These are phyloP conservation scores for Apophysomyces ossiformis DNA, from an alignment of 371 early-diverging fungal genomes.

Conservation along the genomic window DNA sequence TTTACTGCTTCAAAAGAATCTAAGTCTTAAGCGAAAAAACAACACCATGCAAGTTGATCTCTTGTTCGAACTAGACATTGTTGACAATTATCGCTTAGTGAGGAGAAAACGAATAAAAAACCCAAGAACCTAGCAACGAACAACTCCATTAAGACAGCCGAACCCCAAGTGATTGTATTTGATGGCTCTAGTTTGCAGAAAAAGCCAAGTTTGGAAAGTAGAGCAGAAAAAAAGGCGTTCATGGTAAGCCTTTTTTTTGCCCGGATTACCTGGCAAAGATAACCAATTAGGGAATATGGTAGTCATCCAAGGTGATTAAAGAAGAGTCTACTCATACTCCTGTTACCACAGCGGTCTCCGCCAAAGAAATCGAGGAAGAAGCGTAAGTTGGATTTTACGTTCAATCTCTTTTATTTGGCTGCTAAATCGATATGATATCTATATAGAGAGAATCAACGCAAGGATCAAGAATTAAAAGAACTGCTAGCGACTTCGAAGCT, in stretches of 20 bases:
- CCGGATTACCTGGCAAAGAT: too few relatives aligned
- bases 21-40: slow-evolving; percentile 30
- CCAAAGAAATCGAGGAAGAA: slow-evolving; percentile 42
- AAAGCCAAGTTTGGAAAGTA: slow-evolving; percentile 28
- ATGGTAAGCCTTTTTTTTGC: slow-evolving; percentile 28
- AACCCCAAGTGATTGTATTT: slow-evolving; percentile 49
- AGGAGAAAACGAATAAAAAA: slow-evolving; percentile 19
- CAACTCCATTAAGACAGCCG: slow-evolving; percentile 16
- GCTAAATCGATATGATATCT: neutral
- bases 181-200: slow-evolving; percentile 37
- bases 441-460: slow-evolving; percentile 39
- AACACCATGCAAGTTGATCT: slow-evolving; percentile 20
- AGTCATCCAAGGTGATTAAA: slow-evolving; percentile 42
- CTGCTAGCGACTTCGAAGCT: slow-evolving; percentile 45
- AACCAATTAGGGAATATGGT: neutral
- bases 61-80: neutral
- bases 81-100: neutral
- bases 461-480: slow-evolving; percentile 46
- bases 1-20: slow-evolving; percentile 28
- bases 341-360: slow-evolving; percentile 10
- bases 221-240: slow-evolving; percentile 42
- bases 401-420: too few relatives aligned
- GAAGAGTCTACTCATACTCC: slow-evolving; percentile 15
- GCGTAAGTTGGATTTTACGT: slow-evolving; percentile 22
- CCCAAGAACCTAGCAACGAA: neutral